phyloP scores from a whole-genome alignment of 768 basidiomycete genomes.

The Pseudohyphozyma bogoriensis region DNA sequence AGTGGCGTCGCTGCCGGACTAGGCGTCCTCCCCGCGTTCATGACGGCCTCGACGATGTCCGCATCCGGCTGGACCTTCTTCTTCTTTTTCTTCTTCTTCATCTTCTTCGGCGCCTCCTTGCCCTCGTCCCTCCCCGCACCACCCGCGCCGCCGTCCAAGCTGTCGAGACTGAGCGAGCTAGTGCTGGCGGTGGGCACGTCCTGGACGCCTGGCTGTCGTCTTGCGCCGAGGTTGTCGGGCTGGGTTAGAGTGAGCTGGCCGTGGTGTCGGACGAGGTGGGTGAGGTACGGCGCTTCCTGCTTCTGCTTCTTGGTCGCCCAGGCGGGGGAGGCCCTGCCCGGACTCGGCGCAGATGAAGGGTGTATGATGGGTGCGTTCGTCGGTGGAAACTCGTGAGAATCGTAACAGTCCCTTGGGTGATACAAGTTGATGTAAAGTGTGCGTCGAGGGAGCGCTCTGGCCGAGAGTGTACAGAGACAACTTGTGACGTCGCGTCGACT shows the following conservation, averaged over 20 bases:
- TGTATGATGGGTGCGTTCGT: too few species aligned
- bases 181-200: background rate
- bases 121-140: background rate
- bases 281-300: constrained; percentile 16
- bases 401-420: too few species aligned
- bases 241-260: constrained; percentile 19
- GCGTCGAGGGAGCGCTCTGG: too few species aligned
- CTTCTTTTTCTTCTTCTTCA: background rate
- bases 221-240: constrained; percentile 15
- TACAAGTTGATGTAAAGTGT: too few species aligned
- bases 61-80: background rate
- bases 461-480: too few species aligned
- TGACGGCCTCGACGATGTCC: background rate
- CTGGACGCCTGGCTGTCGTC: background rate
- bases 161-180: background rate
- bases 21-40: background rate
- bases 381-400: too few species aligned
- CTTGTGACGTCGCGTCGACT: too few species aligned
- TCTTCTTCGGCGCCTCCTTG: background rate
- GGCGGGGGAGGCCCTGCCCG: too few species aligned
- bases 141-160: too few species aligned
- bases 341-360: too few species aligned
- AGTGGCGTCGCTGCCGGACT: background rate
- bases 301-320: too few species aligned
- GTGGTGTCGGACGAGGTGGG: constrained; percentile 19